Evolutionary conservation across 352 stramenopile species (phyloP), one percentile per base, ranked within the genome.

Genomic region (Thraustochytrium sp.): DNA sequence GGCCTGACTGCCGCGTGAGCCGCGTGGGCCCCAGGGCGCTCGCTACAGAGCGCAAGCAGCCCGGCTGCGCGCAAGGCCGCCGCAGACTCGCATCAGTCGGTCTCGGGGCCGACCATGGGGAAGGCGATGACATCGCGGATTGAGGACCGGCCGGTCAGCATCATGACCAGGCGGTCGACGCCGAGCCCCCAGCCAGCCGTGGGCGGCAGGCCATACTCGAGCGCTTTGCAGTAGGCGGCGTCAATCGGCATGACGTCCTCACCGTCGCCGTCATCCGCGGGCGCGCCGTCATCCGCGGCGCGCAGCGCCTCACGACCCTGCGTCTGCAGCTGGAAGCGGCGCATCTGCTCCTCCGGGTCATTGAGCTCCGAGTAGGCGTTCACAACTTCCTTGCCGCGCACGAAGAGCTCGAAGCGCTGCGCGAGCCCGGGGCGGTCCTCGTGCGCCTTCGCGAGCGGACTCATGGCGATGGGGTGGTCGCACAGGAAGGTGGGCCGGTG

Each of bases 321-420:
- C 93, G 89, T 90, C 85, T 96, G 92, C 26, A 87, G 88, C 84
- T 94, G 89, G 85, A 96, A 96, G 53, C 92, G 86, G 38, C 88
- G 63, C 29, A 91, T 78, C 88, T 96, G 91, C 85, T 95, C 93
- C 4, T 96, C 92, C 21, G 97, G 96, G 89, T 99, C 96, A 84
- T 98, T 99, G 49, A 99, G 91, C 89, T 99, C 97, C 86, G 94
- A 98, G 90, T 98, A 99, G 18, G 97, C 96, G 88, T 99, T 99
- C 77, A 95, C 97, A 86, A 98, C 93, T 86, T 99, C 97, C 26
- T 94, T 88, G 51, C 96, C 96, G 18, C 93, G 92, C 2, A 98
- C 89, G 89, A 99, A 99, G 31, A 99, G 89, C 90, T 99, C 97
- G 86, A 99, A 99, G 74, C 97, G 91, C 88, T 99, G 96, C 21